phyloP scores from a whole-genome alignment of 306 rosid genomes.

The Lupinus albus region DNA sequence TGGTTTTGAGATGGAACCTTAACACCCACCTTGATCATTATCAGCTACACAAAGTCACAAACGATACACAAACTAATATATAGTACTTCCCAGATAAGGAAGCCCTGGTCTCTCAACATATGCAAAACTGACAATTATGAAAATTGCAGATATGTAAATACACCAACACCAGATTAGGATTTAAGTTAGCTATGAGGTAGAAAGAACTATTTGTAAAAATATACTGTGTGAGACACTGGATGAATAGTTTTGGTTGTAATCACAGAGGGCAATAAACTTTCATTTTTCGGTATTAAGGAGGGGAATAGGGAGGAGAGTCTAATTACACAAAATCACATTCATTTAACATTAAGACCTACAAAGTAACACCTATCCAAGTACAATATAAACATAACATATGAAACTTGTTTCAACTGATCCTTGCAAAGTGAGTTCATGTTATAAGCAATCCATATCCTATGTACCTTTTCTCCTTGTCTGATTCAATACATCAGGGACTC shows the following conservation, averaged over 20 bases:
- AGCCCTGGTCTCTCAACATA: constrained; percentile 10
- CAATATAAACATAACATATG: constrained; percentile 51
- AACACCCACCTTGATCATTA: not conserved
- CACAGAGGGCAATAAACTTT: constrained; percentile 26
- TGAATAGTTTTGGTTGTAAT: constrained; percentile 45
- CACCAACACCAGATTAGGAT: constrained; percentile 19
- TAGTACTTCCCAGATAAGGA: constrained; percentile 24
- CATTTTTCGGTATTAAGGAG: constrained; percentile 32
- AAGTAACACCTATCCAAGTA: constrained; percentile 48
- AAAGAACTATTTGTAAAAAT: constrained; percentile 32
- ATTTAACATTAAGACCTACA: constrained; percentile 60
- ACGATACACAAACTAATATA: constrained; percentile 2
- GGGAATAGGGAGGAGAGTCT: constrained; percentile 3
- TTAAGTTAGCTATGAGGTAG: constrained; percentile 11
- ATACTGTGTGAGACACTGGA: constrained; percentile 44
- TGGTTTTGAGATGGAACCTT: too few relatives aligned
- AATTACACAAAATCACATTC: constrained; percentile 54
- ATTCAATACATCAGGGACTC: constrained; percentile 71
- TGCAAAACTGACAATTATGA: constrained; percentile 17
- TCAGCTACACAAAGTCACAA: constrained; percentile 13
- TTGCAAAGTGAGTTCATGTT: constrained; percentile 51
- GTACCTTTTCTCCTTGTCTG: constrained; percentile 77
- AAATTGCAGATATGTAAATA: constrained; percentile 32
- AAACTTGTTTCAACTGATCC: constrained; percentile 47
- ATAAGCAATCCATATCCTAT: constrained; percentile 51